Conservation (phyloP, 2,329 filamentous ascomycete genomes). For the Westerdykella ornata region DNA sequence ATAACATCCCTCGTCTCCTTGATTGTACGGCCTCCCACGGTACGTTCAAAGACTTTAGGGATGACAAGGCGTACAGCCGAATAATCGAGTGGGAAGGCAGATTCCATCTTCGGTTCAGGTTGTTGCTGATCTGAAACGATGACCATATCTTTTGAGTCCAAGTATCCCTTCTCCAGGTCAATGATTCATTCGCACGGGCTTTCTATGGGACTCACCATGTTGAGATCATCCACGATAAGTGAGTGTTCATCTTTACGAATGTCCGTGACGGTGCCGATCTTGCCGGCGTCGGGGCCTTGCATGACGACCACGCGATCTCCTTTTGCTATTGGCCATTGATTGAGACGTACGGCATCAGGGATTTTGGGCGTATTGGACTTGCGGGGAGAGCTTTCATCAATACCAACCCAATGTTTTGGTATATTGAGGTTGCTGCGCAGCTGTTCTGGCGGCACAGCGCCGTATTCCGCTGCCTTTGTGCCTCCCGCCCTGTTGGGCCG, state of each 20-base stretch:
- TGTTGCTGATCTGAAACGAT: too few species aligned
- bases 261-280: constrained; percentile 64
- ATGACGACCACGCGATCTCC: constrained; percentile 79
- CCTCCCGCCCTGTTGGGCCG: constrained; percentile 71
- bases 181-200: neutral
- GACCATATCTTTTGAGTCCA: too few species aligned
- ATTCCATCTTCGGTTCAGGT: too few species aligned
- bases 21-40: too few species aligned
- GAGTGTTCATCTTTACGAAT: constrained; percentile 41
- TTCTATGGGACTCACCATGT: constrained; percentile 28
- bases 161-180: neutral
- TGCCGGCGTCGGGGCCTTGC: constrained; percentile 71
- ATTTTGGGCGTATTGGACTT: constrained; percentile 9
- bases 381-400: constrained; percentile 4
- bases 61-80: neutral
- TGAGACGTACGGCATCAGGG: constrained; percentile 25
- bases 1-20: constrained; percentile 44
- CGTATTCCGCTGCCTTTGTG: constrained; percentile 51
- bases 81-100: too few species aligned
- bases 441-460: constrained; percentile 42
- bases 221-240: constrained; percentile 36
- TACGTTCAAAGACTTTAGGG: neutral
- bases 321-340: constrained; percentile 34
- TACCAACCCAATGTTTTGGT: neutral
- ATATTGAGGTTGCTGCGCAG: constrained; percentile 20